These are phyloP conservation scores for Fomitopsis serialis DNA, from an alignment of 768 basidiomycete species.

Conservation along the genomic window DNA sequence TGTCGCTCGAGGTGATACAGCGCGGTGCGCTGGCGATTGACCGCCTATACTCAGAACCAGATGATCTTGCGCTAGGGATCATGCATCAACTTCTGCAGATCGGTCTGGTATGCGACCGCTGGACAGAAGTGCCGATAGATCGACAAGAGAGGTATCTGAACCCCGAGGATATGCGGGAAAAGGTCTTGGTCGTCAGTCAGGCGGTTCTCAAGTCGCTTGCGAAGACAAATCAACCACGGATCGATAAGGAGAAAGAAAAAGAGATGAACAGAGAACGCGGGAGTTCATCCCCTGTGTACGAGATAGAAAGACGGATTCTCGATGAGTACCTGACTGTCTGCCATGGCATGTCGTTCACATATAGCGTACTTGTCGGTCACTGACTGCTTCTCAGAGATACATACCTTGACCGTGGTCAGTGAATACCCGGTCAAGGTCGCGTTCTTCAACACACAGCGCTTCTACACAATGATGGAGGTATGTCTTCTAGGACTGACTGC, in stretches of 20 bases:
- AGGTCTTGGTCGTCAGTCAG: slow-evolving; percentile 37
- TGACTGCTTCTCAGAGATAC: not conserved
- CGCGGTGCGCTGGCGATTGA: slow-evolving; percentile 42
- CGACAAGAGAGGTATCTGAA: slow-evolving; percentile 34
- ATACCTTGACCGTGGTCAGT: not conserved
- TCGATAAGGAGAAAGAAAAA: slow-evolving; percentile 14
- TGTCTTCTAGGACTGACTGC: not conserved
- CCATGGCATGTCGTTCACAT: not conserved
- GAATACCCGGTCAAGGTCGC: not conserved
- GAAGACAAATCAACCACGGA: slow-evolving; percentile 24
- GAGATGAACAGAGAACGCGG: not conserved
- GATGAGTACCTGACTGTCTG: slow-evolving; percentile 8
- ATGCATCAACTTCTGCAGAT: slow-evolving; percentile 49
- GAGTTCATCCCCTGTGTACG: slow-evolving; percentile 33
- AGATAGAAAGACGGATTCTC: slow-evolving; percentile 1
- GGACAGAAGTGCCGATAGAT: slow-evolving; percentile 44
- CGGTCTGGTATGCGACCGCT: slow-evolving; percentile 51
- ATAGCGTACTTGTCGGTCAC: not conserved
- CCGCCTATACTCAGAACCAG: slow-evolving; percentile 41
- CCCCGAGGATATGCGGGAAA: slow-evolving; percentile 45
- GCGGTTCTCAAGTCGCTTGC: slow-evolving; percentile 46
- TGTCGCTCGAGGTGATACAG: slow-evolving; percentile 50
- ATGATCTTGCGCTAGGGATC: slow-evolving; percentile 40
- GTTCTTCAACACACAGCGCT: not conserved
- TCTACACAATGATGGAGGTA: not conserved